Conservation (phyloP, 192 early-diverging fungal species). For the Coemansia sp. region DNA sequence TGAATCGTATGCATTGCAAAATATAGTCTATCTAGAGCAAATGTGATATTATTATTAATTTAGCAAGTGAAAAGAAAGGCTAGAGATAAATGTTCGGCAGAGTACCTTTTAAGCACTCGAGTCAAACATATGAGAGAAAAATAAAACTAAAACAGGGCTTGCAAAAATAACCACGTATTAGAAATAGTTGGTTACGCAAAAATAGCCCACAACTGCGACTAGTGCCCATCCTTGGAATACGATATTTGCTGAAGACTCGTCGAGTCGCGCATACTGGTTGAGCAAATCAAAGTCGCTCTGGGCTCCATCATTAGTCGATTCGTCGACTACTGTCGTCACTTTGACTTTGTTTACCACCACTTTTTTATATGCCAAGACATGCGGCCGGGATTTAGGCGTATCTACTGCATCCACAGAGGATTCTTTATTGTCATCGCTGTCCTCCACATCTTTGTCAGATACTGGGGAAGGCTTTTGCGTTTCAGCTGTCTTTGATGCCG, state of each 20-base stretch:
- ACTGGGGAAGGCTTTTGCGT: too few relatives aligned
- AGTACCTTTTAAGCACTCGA: too few relatives aligned
- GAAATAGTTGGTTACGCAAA: not conserved
- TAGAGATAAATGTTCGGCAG: too few relatives aligned
- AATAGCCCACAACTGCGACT: not conserved
- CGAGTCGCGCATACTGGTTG: too few relatives aligned
- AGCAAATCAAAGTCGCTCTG: not conserved
- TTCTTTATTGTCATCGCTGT: too few relatives aligned
- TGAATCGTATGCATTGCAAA: conserved; percentile 11
- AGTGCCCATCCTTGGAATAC: not conserved
- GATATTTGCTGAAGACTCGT: too few relatives aligned
- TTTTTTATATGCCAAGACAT: not conserved
- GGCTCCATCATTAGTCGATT: not conserved
- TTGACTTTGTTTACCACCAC: not conserved
- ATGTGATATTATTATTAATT: not conserved
- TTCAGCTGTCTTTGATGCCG: too few relatives aligned
- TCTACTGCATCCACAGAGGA: too few relatives aligned
- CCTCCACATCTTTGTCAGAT: too few relatives aligned
- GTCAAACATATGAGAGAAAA: not conserved
- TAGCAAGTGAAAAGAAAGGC: too few relatives aligned
- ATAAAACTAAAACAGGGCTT: not conserved
- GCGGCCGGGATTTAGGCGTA: too few relatives aligned
- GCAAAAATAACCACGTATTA: not conserved
- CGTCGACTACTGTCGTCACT: conserved; percentile 1
- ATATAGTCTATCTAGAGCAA: not conserved